These are phyloP conservation scores for Bromus sterilis DNA, from an alignment of 176 grass and related monocot genomes.

Conservation along the genomic window DNA sequence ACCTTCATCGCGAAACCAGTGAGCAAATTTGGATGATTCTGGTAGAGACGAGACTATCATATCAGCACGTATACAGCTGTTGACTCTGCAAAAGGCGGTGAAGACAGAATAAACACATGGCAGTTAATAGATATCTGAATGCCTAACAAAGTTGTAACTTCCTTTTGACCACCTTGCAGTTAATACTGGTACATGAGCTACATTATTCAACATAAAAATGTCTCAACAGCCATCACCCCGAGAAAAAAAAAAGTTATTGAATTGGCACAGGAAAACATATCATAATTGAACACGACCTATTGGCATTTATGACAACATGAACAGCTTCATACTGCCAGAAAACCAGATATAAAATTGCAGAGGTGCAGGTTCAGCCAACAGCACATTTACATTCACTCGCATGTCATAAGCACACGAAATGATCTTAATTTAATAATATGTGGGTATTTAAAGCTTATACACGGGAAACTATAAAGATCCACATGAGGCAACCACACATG, in stretches of 20 bases:
- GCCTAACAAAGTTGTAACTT: background rate
- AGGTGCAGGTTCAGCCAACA: background rate
- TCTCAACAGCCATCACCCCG: background rate
- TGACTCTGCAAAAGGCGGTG: conserved; percentile 43
- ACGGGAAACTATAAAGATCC: background rate
- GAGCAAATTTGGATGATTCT: conserved; percentile 93
- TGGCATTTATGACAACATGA: background rate
- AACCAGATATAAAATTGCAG: background rate
- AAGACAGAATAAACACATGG: conserved; percentile 14
- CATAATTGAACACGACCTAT: background rate
- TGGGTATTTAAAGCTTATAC: conserved; percentile 3
- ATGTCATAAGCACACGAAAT: background rate
- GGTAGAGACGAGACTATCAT: conserved; percentile 26
- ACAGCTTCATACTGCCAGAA: background rate
- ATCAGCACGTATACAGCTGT: conserved; percentile 36
- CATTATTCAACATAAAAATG: background rate
- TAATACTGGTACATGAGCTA: background rate
- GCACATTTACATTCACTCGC: background rate
- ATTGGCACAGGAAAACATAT: background rate
- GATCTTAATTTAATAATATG: background rate
- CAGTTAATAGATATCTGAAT: conserved; percentile 19
- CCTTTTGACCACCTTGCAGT: background rate
- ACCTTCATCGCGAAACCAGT: conserved; percentile 80
- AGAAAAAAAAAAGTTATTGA: background rate
- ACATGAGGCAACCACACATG: background rate